These are phyloP conservation scores for Exophiala spinifera DNA, from an alignment of 2,329 filamentous ascomycete genomes.

Conservation along the genomic window DNA sequence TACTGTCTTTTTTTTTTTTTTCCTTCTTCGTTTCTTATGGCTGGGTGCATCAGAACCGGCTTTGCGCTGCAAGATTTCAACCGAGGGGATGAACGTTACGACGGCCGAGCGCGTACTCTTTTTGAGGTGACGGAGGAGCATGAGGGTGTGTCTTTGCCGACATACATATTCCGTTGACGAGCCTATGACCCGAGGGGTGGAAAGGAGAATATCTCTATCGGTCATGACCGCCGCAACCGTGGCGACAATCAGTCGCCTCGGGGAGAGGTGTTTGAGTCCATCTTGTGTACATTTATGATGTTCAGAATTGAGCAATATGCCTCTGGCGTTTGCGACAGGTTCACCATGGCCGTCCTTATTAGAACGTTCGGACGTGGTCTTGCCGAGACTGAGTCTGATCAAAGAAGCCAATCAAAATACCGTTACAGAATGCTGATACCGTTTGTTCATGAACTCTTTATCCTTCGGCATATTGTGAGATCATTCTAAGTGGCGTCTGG, in stretches of 20 bases:
- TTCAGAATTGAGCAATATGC: constrained; percentile 13
- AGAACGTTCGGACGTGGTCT: not conserved
- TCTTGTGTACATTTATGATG: constrained; percentile 22
- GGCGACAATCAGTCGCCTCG: not conserved
- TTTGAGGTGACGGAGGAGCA: constrained; percentile 10
- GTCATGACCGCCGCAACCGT: not conserved
- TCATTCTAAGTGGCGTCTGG: no score
- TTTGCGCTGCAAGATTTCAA: constrained; percentile 5
- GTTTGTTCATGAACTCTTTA: not conserved
- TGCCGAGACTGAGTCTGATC: not conserved
- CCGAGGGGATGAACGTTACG: constrained; percentile 24
- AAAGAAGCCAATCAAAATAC: not conserved
- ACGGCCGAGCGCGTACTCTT: constrained; percentile 18
- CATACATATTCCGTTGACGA: constrained; percentile 9
- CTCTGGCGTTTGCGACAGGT: constrained; percentile 1
- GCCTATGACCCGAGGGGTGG: not conserved
- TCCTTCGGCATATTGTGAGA: no score
- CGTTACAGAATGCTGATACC: not conserved
- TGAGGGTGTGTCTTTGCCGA: constrained; percentile 7
- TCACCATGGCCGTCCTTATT: not conserved
- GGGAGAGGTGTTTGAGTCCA: not conserved
- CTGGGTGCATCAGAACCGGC: constrained; percentile 9
- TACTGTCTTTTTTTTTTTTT: constrained; percentile 10
- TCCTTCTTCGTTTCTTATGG: constrained; percentile 9
- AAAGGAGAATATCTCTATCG: not conserved